Evolutionary conservation across 805 yeast genomes (phyloP), one percentile per base, ranked within the genome.

Genomic region (Kazachstania africana): DNA sequence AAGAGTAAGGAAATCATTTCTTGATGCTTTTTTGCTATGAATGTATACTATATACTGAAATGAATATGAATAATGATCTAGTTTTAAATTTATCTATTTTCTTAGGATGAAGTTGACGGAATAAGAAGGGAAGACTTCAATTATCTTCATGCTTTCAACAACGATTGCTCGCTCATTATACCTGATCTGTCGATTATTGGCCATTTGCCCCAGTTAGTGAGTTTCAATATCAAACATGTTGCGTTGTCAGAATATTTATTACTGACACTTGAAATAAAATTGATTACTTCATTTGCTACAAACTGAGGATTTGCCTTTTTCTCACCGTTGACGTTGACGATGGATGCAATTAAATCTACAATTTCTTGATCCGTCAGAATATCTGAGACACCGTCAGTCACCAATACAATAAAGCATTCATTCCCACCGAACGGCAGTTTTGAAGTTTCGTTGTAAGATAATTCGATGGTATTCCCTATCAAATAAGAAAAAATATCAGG

Each of bases 141-240:
- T n/a, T n/a, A n/a, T 19, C 22, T 19, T 19, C 10, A 19, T 8
- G 22, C 8, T 8, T 10, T 16, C 10, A 36, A 24, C 16, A 80
- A 56, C 43, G 81, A 67, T 36, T 77, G 77, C 53, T 81, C 95
- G 39, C 98, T 66, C 34, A 72, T 54, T 27, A 66, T 69, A 1
- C 95, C 96, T 1, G 96, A 84, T 29, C 94, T 61, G 58, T 88
- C 97, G 4, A 64, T 48, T 34, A 69, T 57, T 6, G 91, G 88
- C 96, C 98, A 91, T 34, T 74, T 69, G 5, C 95, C 95, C 98
- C 98, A 91, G 8, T 95, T 95, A 22, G 70, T 66, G 34, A 91
- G 60, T 36, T 93, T 63, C 8, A 88, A 56, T 4, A 91, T 81
- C 39, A 79, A 48, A 51, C 95, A 84, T 3, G 96, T 84, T n/a